These are phyloP conservation scores for Fraxinus anomala DNA, from an alignment of 257 asterid genomes.

Conservation along the genomic window DNA sequence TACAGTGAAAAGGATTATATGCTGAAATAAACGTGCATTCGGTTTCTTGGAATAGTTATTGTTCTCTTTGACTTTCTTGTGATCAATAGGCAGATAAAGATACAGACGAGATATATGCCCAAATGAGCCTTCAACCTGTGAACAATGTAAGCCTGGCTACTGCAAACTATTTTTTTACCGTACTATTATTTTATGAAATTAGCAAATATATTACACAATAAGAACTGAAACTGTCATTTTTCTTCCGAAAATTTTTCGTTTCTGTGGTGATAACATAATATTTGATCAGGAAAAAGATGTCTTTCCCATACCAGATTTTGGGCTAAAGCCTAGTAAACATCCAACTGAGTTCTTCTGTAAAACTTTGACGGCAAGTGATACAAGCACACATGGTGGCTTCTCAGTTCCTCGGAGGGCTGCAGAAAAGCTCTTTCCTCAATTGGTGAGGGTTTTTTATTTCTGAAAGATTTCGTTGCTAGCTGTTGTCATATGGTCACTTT, in stretches of 20 bases:
- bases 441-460: slow-evolving; percentile 48
- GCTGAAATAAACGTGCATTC: not conserved
- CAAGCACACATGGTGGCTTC: slow-evolving; percentile 98
- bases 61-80: slow-evolving; percentile 17
- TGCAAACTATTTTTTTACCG: not conserved
- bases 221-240: not conserved
- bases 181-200: not conserved
- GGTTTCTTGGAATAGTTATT: not conserved
- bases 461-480: slow-evolving; percentile 1
- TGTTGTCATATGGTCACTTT: not conserved
- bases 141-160: slow-evolving; percentile 58
- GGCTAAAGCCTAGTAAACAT: slow-evolving; percentile 72
- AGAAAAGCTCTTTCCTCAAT: slow-evolving; percentile 85
- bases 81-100: slow-evolving; percentile 83
- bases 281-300: slow-evolving; percentile 79
- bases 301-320: slow-evolving; percentile 81
- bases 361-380: slow-evolving; percentile 93
- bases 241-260: not conserved
- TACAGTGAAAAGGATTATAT: not conserved
- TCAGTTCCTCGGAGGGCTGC: slow-evolving; percentile 98
- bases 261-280: slow-evolving; percentile 10
- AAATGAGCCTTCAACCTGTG: slow-evolving; percentile 93
- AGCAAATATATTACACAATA: not conserved
- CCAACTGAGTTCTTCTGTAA: slow-evolving; percentile 96
- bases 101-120: slow-evolving; percentile 93